Percentiles rank a stretch among this genome's conserved stretches.
These are phyloP conservation scores for Neopestalotiopsis sp. DNA, from an alignment of 2,329 filamentous ascomycete genomes.

Conservation along the genomic window DNA sequence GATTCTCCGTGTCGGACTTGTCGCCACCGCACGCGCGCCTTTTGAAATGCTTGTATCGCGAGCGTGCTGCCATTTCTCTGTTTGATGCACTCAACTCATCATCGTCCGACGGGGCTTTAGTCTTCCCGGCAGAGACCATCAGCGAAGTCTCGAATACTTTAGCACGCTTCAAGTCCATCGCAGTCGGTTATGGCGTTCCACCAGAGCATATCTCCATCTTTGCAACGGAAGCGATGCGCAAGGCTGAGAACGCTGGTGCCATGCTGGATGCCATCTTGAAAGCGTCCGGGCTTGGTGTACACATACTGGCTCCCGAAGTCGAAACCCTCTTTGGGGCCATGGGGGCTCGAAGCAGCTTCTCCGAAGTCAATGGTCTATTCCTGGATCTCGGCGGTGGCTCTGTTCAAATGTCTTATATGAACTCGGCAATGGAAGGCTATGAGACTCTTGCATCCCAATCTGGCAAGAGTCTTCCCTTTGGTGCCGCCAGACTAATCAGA, in stretches of 20 bases:
- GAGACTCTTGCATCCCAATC: conserved; percentile 58
- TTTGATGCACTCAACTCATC: conserved; percentile 77
- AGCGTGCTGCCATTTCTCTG: conserved; percentile 81
- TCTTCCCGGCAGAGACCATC: conserved; percentile 64
- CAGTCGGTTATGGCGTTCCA: conserved; percentile 72
- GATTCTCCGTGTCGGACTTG: conserved; percentile 88
- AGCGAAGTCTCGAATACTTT: conserved; percentile 69
- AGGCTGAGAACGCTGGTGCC: conserved; percentile 73
- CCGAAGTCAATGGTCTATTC: conserved; percentile 73
- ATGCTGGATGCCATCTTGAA: conserved; percentile 70
- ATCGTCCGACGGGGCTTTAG: conserved; percentile 35
- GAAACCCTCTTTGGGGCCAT: conserved; percentile 85
- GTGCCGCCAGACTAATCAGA: conserved; percentile 62
- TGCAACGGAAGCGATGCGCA: conserved; percentile 88
- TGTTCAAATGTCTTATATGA: conserved; percentile 69
- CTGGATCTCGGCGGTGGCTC: conserved; percentile 84
- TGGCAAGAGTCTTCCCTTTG: conserved; percentile 66
- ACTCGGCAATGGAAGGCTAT: conserved; percentile 53
- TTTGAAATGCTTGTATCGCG: conserved; percentile 77
- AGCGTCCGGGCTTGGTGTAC: conserved; percentile 70
- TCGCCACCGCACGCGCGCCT: conserved; percentile 73
- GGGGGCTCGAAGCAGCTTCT: conserved; percentile 79
- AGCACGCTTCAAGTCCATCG: conserved; percentile 73
- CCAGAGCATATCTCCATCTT: conserved; percentile 72
- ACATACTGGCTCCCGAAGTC: conserved; percentile 76